A percentile compares a stretch with the other conserved stretches of the same genome.
Evolutionary conservation across 495 filamentous ascomycete genomes (phyloP).

Genomic region (Tuber magnatum): DNA sequence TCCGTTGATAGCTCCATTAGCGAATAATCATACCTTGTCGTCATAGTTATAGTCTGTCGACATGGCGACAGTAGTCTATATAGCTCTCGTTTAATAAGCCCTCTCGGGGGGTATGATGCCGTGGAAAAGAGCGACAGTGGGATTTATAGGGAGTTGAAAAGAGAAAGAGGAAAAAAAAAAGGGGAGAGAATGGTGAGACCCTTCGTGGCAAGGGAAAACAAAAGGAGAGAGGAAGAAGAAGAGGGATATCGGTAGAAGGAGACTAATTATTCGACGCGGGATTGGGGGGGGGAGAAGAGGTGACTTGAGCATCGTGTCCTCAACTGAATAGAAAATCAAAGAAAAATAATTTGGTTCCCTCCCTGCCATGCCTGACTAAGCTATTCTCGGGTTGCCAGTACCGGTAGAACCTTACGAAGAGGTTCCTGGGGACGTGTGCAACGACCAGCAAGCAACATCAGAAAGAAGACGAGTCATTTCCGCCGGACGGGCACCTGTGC

Average conservation of each 20-base stretch:
- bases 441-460: background rate
- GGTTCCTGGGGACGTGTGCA: background rate
- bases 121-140: conserved; percentile 1
- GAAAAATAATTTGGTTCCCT: background rate
- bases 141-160: conserved; percentile 3
- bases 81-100: conserved; percentile 11
- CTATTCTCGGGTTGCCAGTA: conserved; percentile 8
- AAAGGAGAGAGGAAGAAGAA: conserved; percentile 10
- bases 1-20: background rate
- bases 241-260: conserved; percentile 15
- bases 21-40: conserved; percentile 58
- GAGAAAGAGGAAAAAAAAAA: conserved; percentile 15
- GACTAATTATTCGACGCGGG: conserved; percentile 14
- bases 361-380: conserved; percentile 32
- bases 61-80: conserved; percentile 52
- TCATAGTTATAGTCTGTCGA: conserved; percentile 97
- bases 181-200: conserved; percentile 16
- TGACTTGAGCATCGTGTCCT: conserved; percentile 37
- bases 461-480: background rate
- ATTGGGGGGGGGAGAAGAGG: conserved; percentile 14
- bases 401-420: background rate
- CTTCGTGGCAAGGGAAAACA: conserved; percentile 18
- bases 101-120: background rate
- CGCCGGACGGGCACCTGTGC: background rate
- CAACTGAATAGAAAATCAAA: conserved; percentile 11